These are phyloP conservation scores for Rutstroemia sp. DNA, from an alignment of 2,329 filamentous ascomycete species.

Conservation along the genomic window DNA sequence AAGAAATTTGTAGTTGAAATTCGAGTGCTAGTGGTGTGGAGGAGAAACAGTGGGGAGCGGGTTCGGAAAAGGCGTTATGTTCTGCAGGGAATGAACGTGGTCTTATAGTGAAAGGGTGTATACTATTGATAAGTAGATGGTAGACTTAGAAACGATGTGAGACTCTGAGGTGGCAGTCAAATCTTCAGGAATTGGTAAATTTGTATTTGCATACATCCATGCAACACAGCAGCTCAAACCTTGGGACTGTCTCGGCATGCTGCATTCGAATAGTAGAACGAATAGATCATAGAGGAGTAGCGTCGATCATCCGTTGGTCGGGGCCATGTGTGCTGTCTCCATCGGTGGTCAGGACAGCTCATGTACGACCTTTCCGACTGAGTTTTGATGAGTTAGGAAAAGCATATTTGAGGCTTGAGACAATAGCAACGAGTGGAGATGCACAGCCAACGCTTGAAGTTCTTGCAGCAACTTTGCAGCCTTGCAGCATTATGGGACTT, in stretches of 20 bases:
- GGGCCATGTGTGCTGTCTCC: conserved; percentile 28
- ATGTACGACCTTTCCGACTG: conserved; percentile 25
- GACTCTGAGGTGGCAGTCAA: conserved; percentile 28
- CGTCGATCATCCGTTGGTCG: conserved; percentile 28
- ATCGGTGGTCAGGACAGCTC: conserved; percentile 26
- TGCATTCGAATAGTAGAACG: conserved; percentile 27
- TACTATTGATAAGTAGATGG: conserved; percentile 10
- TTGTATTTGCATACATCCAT: conserved; percentile 26
- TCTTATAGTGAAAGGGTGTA: conserved; percentile 25
- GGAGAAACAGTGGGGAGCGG: conserved; percentile 22
- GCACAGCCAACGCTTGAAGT: conserved; percentile 27
- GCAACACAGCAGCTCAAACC: conserved; percentile 28
- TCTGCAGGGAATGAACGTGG: conserved; percentile 26
- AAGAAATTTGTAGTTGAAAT: conserved; percentile 11
- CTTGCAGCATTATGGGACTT: conserved; percentile 22
- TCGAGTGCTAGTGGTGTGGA: conserved; percentile 19
- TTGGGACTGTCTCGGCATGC: conserved; percentile 29
- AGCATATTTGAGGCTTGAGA: conserved; percentile 24
- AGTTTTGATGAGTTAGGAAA: conserved; percentile 20
- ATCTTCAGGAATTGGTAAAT: conserved; percentile 19
- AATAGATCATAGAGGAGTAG: conserved; percentile 26
- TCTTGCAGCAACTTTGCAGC: conserved; percentile 23
- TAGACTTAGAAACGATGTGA: conserved; percentile 14
- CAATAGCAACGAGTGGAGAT: conserved; percentile 25
- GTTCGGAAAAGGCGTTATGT: conserved; percentile 27